Evolutionary conservation across 1,284 basidiomycete genomes (phyloP), one percentile per base, ranked within the genome.

Genomic region (Cryptococcus hybrid): DNA sequence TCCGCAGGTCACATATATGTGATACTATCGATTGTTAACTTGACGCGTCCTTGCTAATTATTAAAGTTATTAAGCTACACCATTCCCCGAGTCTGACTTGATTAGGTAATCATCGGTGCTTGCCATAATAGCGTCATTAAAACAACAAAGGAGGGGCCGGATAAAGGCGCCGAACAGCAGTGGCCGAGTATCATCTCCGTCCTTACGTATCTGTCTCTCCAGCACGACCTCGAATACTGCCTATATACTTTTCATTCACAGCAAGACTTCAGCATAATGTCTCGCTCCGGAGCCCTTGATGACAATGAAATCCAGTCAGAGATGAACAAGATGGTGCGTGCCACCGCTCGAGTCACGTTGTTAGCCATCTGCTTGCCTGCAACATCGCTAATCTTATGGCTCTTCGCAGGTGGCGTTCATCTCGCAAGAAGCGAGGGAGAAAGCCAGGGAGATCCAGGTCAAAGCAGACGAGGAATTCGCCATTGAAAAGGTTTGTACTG

Each of bases 381-480:
- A 30, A 30, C 30, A 30, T 30, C 45, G 43, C 30, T 24, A 35
- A 34, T 11, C 42, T 55, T 30, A 50, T 44, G 12, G 7, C 54
- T 37, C 36, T 47, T 3, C n/a, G 44, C 65, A 94, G 92, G 90
- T 95, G 52, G 87, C 90, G 58, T 96, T 95, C 82, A 96, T 96
- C 83, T 92, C 90, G 79, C 93, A 96, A 77, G 93, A 97, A 78
- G 93, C 93, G 2, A 80, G 90, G 65, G 94, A 97, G 81, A 97
- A 97, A 79, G 92, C 91, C 0, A 83, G 94, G n/a, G 93, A 97
- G 80, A 92, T 97, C 66, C 88, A 85, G 67, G 90, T 96, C 62
- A 97, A 97, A 78, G 93, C 94, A 0, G 92, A 97, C 64, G 92
- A 96, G 78, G 93, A 97, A 80, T 97, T 96, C 75, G 88, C 92